Evolutionary conservation across 2,329 filamentous ascomycete species (phyloP).

Genomic region (Aspergillus amoenus): DNA sequence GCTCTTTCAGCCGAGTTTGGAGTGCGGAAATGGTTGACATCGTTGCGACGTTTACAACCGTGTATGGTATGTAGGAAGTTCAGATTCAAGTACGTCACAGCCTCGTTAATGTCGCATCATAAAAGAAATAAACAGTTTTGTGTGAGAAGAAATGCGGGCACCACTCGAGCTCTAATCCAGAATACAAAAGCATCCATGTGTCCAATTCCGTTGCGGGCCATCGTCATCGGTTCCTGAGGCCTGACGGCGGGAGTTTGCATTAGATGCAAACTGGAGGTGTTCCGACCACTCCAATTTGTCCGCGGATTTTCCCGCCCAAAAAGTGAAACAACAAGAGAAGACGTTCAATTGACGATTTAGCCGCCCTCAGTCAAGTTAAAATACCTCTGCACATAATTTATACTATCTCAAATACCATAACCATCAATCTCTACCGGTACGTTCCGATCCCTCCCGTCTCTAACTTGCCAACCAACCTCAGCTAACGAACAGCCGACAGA

Average conservation of each 20-base stretch:
- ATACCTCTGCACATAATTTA: neutral
- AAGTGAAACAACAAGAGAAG: neutral
- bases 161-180: neutral
- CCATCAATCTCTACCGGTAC: neutral
- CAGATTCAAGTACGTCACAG: too few species aligned
- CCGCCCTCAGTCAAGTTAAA: neutral
- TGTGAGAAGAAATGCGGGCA: neutral
- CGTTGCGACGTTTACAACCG: neutral
- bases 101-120: neutral
- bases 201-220: conserved; percentile 12
- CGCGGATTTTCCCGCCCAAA: conserved; percentile 7
- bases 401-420: neutral
- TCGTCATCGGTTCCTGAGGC: conserved; percentile 31
- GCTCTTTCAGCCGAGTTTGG: conserved; percentile 49
- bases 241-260: conserved; percentile 28
- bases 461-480: neutral
- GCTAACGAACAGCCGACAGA: neutral
- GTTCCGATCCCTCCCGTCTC: neutral
- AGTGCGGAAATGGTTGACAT: conserved; percentile 45
- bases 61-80: neutral
- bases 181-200: conserved; percentile 14
- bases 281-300: neutral
- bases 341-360: neutral
- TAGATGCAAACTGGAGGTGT: conserved; percentile 14
- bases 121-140: neutral